These are phyloP conservation scores for Scutellaria baicalensis DNA, from an alignment of 257 asterid species.

Conservation along the genomic window DNA sequence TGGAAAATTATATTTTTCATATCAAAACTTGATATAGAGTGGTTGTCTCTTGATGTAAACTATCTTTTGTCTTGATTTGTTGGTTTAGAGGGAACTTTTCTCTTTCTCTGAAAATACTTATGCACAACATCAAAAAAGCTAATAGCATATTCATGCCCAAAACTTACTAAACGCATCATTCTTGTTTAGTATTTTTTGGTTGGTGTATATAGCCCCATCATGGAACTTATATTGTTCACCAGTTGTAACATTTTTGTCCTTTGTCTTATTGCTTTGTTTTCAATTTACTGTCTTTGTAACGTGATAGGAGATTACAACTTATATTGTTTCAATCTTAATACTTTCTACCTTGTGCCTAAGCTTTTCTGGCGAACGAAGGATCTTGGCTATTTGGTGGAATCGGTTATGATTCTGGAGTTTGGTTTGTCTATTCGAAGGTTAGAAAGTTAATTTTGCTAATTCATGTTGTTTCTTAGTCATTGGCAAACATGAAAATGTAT, in stretches of 20 bases:
- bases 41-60: neutral
- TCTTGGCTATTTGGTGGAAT: constrained; percentile 88
- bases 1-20: neutral
- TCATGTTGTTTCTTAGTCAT: neutral
- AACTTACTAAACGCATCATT: too few species aligned
- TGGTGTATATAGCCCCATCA: too few species aligned
- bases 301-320: neutral
- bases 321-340: constrained; percentile 8
- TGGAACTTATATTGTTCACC: too few species aligned
- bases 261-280: neutral
- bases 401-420: constrained; percentile 86
- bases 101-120: neutral
- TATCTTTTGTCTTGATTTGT: neutral
- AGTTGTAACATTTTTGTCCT: too few species aligned
- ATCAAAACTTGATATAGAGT: neutral
- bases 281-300: constrained; percentile 2
- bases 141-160: too few species aligned
- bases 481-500: neutral
- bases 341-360: constrained; percentile 30
- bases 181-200: too few species aligned
- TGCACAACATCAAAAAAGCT: neutral
- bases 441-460: constrained; percentile 20
- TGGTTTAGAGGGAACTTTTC: constrained; percentile 3
- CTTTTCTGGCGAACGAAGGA: constrained; percentile 93
- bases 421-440: constrained; percentile 86